Evolutionary conservation across 164 flowering plant genomes (phyloP), one percentile per base, ranked within the genome.

Genomic region (Vitis amurensis): DNA sequence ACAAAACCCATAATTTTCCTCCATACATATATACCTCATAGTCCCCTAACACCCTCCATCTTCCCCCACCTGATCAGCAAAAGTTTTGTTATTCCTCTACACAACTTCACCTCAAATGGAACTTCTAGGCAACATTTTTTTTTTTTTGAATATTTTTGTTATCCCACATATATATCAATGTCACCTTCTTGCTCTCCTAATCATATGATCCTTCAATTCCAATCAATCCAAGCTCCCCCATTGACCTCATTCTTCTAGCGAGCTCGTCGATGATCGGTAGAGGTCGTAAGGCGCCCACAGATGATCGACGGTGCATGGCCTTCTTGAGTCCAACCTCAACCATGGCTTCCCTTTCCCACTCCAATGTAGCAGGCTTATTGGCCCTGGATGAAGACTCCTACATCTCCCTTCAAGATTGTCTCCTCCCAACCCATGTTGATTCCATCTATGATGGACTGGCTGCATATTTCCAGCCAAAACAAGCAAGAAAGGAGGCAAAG

Each of bases 341-440:
- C 89, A 86, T 16, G 87, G 89, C 70, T 86, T 86, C 62, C 89
- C 87, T 56, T 84, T 84, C 14, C 87, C 89, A 71, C 87, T 86
- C 90, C 90, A 87, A 73, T 83, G 90, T 5, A 87, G 74, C 10
- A 87, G 58, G 68, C 90, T 84, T 2, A 84, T 79, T 2, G 89
- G 89, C 9, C 89, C 89, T 2, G 87, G 87, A 50, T 86, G 89
- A n/a, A 86, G 77, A 51, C 71, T 77, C 77, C 89, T 73, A 56
- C 89, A 86, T 66, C 73, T 84, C 9, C 89, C 89, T 67, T 82
- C 80, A 9, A 86, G 66, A 67, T 86, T 86, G 63, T 86, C 89
- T n/a, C 89, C 87, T 5, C 88, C 90, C 27, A 87, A 68, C 0
- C 90, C 90, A 69, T 87, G 88, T 50, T 87, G 90, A 69, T 86